Evolutionary conservation across 179 eudicot genomes (phyloP).

Genomic region (Pouteria campechiana): DNA sequence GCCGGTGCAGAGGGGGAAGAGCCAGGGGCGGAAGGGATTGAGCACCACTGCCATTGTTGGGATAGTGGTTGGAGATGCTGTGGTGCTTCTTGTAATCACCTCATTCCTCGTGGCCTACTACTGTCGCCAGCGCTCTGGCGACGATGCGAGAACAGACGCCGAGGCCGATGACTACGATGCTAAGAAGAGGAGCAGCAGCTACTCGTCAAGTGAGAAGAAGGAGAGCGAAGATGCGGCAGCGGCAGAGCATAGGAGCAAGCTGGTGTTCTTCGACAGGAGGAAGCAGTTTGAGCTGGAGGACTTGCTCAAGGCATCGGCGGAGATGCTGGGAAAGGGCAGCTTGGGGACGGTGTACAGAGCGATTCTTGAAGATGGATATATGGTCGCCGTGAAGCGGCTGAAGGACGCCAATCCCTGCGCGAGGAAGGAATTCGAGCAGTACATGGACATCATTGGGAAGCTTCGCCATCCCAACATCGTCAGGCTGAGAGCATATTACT

Average conservation of each 20-base stretch:
- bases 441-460: slow-evolving; percentile 95
- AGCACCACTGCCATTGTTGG: slow-evolving; percentile 40
- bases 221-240: slow-evolving; percentile 51
- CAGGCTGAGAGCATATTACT: slow-evolving; percentile 75
- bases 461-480: slow-evolving; percentile 71
- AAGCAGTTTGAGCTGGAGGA: slow-evolving; percentile 86
- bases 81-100: slow-evolving; percentile 25
- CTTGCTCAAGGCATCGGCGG: slow-evolving; percentile 81
- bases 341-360: slow-evolving; percentile 87
- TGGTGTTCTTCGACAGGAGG: slow-evolving; percentile 70
- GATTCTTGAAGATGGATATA: slow-evolving; percentile 63
- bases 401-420: slow-evolving; percentile 90
- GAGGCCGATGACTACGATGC: too few relatives aligned
- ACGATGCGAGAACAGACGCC: slow-evolving; percentile 13
- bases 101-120: slow-evolving; percentile 34
- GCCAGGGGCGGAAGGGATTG: slow-evolving; percentile 18
- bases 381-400: slow-evolving; percentile 89
- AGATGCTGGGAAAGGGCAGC: slow-evolving; percentile 96
- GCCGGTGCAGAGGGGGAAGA: neutral
- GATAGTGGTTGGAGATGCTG: slow-evolving; percentile 33
- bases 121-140: slow-evolving; percentile 31
- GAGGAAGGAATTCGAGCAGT: slow-evolving; percentile 94
- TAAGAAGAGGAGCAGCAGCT: slow-evolving; percentile 43
- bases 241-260: slow-evolving; percentile 50
- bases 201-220: slow-evolving; percentile 47